Evolutionary conservation across 345 rosid species (phyloP), one percentile per base, ranked within the genome.

Genomic region (thale cress (Arabidopsis thaliana)): DNA sequence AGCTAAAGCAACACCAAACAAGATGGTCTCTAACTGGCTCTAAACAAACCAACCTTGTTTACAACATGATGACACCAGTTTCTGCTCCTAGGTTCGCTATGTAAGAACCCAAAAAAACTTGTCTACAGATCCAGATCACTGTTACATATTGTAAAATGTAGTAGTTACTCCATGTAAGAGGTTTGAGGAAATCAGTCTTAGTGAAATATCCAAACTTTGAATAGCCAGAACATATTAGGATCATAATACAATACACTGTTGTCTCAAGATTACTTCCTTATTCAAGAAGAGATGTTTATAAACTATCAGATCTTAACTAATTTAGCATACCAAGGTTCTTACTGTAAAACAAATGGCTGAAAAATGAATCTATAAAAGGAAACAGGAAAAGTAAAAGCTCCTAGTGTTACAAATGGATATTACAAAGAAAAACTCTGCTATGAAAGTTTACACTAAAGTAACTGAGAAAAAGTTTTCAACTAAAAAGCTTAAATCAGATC

Each of bases 1-100:
- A 61, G 77, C 80, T 16, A 88, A 85, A 76, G 78, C 79, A 50
- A 75, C 77, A 63, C 65, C 87, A 24, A 82, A 71, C 84, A 89
- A 89, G 85, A 78, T 84, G 85, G 77, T 81, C 69, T 78, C 94
- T 9, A 86, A 81, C 69, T 88, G 91, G 97, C 87, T 85, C 38
- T 86, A 80, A 81, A 41, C 63, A 52, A 44, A 30, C 36, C 57
- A 42, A 22, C 72, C 24, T 63, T 77, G 37, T 16, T 55, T 46
- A 13, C 25, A 42, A 24, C 25, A 61, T 66, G 34, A 40, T 20
- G 66, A 36, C 33, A 66, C 37, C 22, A 49, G 20, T 59, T 38
- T 58, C 46, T 67, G 49, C 36, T 67, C 14, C 8, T 58, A 60
- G n/a, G 51, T 61, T 51, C 50, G 52, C 73, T 48, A 46, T 13